phyloP scores from a whole-genome alignment of 2,329 filamentous ascomycete species.

The Penicillium griseofulvum region DNA sequence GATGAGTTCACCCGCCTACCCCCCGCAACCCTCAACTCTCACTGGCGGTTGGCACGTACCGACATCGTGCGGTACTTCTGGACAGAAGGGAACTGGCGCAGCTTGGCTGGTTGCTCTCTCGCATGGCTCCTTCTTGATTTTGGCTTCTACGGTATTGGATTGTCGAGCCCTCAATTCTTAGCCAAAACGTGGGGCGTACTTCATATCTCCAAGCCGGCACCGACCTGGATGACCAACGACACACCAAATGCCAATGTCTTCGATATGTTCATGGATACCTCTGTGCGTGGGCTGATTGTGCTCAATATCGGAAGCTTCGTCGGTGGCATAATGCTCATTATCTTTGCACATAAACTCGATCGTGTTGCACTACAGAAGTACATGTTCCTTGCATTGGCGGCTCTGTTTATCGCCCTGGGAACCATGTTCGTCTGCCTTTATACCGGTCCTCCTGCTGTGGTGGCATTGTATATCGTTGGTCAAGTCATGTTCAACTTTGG shows the following conservation, averaged over 20 bases:
- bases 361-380: slow-evolving; percentile 46
- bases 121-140: slow-evolving; percentile 58
- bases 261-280: slow-evolving; percentile 40
- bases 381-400: slow-evolving; percentile 44
- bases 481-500: slow-evolving; percentile 52
- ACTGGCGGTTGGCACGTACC: slow-evolving; percentile 39
- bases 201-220: slow-evolving; percentile 27
- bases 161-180: slow-evolving; percentile 45
- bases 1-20: slow-evolving; percentile 26
- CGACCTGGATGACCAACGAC: slow-evolving; percentile 39
- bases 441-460: slow-evolving; percentile 35
- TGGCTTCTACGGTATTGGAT: slow-evolving; percentile 57
- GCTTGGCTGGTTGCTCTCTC: slow-evolving; percentile 46
- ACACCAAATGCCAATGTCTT: slow-evolving; percentile 43
- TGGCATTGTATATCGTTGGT: slow-evolving; percentile 46
- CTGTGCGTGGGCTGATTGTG: slow-evolving; percentile 40
- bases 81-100: slow-evolving; percentile 45
- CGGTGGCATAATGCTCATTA: slow-evolving; percentile 43
- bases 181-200: slow-evolving; percentile 42
- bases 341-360: slow-evolving; percentile 40
- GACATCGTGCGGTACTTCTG: slow-evolving; percentile 45
- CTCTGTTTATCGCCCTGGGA: slow-evolving; percentile 45
- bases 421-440: slow-evolving; percentile 43
- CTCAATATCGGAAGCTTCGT: slow-evolving; percentile 44
- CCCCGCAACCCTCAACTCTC: slow-evolving; percentile 41